These are phyloP conservation scores for Pythium vanterpoolii DNA, from an alignment of 352 stramenopile species.

Conservation along the genomic window DNA sequence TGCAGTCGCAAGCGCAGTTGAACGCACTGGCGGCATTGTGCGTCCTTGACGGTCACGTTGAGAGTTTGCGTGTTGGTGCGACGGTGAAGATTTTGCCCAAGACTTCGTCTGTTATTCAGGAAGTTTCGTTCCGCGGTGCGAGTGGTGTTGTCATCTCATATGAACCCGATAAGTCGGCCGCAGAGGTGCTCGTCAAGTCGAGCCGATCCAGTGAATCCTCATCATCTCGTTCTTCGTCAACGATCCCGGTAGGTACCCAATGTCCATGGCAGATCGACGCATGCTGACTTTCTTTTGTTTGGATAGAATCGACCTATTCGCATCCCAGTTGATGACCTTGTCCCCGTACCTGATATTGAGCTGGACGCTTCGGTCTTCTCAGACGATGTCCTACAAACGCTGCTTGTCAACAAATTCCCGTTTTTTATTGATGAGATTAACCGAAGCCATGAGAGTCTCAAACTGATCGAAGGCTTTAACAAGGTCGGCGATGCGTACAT, in stretches of 20 bases:
- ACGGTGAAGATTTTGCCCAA: conserved; percentile 85
- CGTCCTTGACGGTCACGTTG: conserved; percentile 82
- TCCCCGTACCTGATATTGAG: conserved; percentile 74
- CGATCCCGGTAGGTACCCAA: conserved; percentile 29
- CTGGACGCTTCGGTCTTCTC: conserved; percentile 66
- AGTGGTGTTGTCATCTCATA: conserved; percentile 74
- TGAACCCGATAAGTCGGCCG: conserved; percentile 76
- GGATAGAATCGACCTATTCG: conserved; percentile 69
- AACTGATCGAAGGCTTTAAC: conserved; percentile 39
- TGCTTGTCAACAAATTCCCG: conserved; percentile 69
- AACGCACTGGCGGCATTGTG: conserved; percentile 74
- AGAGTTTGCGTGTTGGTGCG: conserved; percentile 72
- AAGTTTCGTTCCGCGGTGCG: conserved; percentile 71
- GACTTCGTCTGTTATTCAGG: conserved; percentile 61
- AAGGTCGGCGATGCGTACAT: conserved; percentile 31
- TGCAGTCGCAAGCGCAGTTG: conserved; percentile 47
- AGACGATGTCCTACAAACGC: conserved; percentile 51
- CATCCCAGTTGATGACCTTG: conserved; percentile 79
- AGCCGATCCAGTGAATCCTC: conserved; percentile 38
- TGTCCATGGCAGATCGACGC: not conserved
- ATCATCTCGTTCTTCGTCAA: conserved; percentile 8
- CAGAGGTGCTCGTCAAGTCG: conserved; percentile 64
- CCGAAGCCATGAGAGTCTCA: conserved; percentile 61
- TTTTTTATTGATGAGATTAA: conserved; percentile 81
- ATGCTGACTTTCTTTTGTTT: conserved; percentile 9